Conservation (phyloP, 805 yeast species). For the Tetrapisispora arboricola region DNA sequence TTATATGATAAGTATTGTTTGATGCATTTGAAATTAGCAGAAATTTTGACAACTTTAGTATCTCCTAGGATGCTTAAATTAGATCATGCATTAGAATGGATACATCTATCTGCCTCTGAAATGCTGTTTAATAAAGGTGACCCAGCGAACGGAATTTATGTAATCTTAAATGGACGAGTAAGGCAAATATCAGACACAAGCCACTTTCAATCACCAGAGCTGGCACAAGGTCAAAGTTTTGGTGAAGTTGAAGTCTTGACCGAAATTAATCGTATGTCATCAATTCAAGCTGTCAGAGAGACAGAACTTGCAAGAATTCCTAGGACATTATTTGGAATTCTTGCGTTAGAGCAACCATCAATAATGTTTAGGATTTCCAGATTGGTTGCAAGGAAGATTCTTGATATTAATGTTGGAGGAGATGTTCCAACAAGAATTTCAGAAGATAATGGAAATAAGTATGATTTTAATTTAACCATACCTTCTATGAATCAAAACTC, state of each 20-base stretch:
- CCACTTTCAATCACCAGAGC: constrained; percentile 49
- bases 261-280: constrained; percentile 55
- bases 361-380: constrained; percentile 84
- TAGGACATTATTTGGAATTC: constrained; percentile 72
- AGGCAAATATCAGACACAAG: constrained; percentile 35
- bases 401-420: background rate
- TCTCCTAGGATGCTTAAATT: constrained; percentile 59
- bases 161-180: constrained; percentile 80
- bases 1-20: constrained; percentile 68
- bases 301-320: constrained; percentile 93
- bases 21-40: constrained; percentile 69
- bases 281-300: constrained; percentile 80
- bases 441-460: constrained; percentile 12
- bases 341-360: constrained; percentile 77
- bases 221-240: constrained; percentile 87
- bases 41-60: constrained; percentile 53
- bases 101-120: constrained; percentile 80
- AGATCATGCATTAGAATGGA: constrained; percentile 93
- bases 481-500: constrained; percentile 20
- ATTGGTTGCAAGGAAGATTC: constrained; percentile 59
- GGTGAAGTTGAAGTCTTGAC: constrained; percentile 94
- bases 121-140: constrained; percentile 73
- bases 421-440: constrained; percentile 11
- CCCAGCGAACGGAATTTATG: constrained; percentile 80
- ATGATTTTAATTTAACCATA: constrained; percentile 25